Base-by-base conservation (phyloP, 1,284 basidiomycete species). In the Ustilago crameri region DNA sequence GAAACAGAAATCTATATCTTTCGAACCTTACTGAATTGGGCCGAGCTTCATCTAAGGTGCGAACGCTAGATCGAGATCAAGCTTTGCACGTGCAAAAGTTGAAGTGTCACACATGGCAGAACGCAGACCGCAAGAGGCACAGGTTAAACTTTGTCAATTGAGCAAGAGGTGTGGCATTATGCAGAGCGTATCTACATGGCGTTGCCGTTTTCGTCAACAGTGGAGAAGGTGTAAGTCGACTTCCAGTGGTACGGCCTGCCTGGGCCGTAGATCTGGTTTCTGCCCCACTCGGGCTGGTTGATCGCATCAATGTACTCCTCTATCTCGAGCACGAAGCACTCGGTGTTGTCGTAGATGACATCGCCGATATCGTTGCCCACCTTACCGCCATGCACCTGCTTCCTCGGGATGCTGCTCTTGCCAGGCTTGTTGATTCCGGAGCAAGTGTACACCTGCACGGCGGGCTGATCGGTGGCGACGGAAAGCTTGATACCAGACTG, bases 221-320 rank as follows among this genome's bases (percentile, higher is more conserved):
- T 65, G 20, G 65, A 51, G 44, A 78, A 77, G 17, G 52, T 67
- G 52, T 80, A 80, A n/a, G 66, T 74, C 27, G 74, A 60, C 51
- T 69, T 63, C 78, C 78, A 80, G 35, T 60, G 44, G 50, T 80
- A 80, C 22, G 72, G 73, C n/a, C 69, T 47, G 3, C 61, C 55
- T 9, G 65, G 67, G n/a, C 65, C 63, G 34, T 78, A 79, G 54
- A 79, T 69, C 55, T 75, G 72, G 46, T 75, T 57, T 20, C 74
- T 53, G 9, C 67, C 67, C 76, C 76, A 80, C 50, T 68, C 37
- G 15, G 67, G 70, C 15, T 80, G 46, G 44, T 80, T 80, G 61
- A 80, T 77, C 0, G 43, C 76, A 48, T 80, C 78, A 32, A 80
- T 80, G 35, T 65, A 75, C 18, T 76, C 78, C 56, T 80, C 73